A percentile compares a stretch with the other conserved stretches of the same genome.
Conservation (phyloP, 176 grass and related monocot species). For the Canna indica region DNA sequence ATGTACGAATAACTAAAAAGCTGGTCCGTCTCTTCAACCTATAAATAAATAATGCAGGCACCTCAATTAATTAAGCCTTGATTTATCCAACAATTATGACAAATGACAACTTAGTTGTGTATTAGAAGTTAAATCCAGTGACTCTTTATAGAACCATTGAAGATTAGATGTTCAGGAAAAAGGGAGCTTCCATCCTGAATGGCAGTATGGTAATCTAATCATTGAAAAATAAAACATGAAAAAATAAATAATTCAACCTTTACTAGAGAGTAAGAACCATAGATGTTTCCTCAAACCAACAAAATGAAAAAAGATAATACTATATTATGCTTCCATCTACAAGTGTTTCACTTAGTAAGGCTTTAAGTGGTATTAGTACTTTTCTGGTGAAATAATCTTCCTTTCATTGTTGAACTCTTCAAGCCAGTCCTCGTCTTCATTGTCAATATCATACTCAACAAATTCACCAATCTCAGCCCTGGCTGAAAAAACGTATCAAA, state of each 20-base stretch:
- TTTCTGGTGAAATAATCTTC: slow-evolving; percentile 79
- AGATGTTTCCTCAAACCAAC: too few species aligned
- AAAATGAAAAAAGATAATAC: too few species aligned
- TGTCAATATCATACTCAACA: slow-evolving; percentile 92
- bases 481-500: slow-evolving; percentile 47
- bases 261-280: too few species aligned
- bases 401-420: slow-evolving; percentile 76
- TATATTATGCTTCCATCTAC: neutral
- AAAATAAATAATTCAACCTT: too few species aligned
- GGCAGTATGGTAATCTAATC: neutral
- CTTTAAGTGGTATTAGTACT: slow-evolving; percentile 31
- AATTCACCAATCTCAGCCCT: slow-evolving; percentile 94
- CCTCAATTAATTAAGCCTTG: too few species aligned
- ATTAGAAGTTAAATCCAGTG: neutral
- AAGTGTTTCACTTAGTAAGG: too few species aligned
- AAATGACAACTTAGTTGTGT: neutral
- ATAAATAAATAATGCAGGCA: too few species aligned
- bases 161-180: neutral
- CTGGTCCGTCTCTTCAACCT: too few species aligned
- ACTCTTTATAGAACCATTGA: neutral
- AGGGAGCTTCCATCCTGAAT: neutral
- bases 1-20: too few species aligned
- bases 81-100: too few species aligned
- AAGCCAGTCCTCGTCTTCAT: slow-evolving; percentile 98
- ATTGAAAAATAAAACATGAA: slow-evolving; percentile 4